phyloP scores from a whole-genome alignment of 2,329 filamentous ascomycete species.

The Alternaria ventricosa region DNA sequence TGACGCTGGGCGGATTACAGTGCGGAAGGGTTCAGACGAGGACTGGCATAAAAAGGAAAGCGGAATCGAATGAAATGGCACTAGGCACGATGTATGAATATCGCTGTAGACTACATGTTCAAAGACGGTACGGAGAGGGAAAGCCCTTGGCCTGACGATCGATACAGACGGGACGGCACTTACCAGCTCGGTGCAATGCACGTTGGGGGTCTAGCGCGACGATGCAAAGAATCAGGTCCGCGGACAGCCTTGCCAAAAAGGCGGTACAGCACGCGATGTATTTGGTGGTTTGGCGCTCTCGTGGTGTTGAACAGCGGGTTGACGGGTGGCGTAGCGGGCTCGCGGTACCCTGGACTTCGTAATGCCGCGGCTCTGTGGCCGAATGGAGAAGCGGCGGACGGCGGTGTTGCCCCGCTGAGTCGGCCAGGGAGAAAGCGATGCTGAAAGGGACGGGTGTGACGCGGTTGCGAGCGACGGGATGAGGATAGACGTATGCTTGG shows the following conservation, averaged over 20 bases:
- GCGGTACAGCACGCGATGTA: constrained; percentile 4
- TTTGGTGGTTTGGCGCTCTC: constrained; percentile 12
- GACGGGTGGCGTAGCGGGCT: constrained; percentile 4
- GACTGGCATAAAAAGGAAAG: neutral
- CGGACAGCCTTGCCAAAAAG: constrained; percentile 2
- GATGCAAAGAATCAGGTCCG: constrained; percentile 7
- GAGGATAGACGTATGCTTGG: constrained; percentile 4
- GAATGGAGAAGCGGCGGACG: neutral
- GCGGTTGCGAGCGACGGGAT: constrained; percentile 1
- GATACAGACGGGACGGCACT: constrained; percentile 21
- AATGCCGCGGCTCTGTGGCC: constrained; percentile 2
- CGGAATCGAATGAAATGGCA: neutral
- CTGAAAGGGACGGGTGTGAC: neutral
- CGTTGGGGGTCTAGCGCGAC: constrained; percentile 25
- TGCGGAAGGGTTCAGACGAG: neutral
- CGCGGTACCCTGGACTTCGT: neutral
- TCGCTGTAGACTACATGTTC: neutral
- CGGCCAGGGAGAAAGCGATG: neutral
- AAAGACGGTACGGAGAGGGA: constrained; percentile 9
- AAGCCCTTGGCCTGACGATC: neutral
- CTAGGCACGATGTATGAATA: neutral
- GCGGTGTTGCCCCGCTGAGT: constrained; percentile 2
- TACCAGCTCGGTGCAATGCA: constrained; percentile 23
- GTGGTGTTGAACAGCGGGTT: constrained; percentile 26
- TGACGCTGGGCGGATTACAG: neutral